Evolutionary conservation across 2,329 filamentous ascomycete species (phyloP).

Genomic region (Lasiodiplodia citricola): DNA sequence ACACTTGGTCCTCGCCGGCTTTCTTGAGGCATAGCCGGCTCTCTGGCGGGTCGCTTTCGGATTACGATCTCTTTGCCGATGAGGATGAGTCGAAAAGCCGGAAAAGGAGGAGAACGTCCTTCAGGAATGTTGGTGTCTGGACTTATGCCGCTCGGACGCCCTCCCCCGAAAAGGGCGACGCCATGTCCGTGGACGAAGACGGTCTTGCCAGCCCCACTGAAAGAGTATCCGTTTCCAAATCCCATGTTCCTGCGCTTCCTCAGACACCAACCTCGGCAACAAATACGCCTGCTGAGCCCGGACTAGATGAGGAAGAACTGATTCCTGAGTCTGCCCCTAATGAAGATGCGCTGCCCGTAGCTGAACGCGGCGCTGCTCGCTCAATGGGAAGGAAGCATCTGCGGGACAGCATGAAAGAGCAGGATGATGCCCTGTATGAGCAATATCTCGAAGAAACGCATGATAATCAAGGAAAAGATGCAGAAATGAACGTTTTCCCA

Average conservation of each 20-base stretch:
- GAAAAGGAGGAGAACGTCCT: conserved; percentile 74
- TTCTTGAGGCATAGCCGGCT: conserved; percentile 72
- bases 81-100: conserved; percentile 69
- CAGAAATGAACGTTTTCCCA: conserved; percentile 31
- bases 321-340: background rate
- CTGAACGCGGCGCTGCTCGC: background rate
- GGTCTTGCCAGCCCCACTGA: conserved; percentile 3
- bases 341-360: background rate
- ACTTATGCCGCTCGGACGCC: conserved; percentile 73
- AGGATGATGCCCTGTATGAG: conserved; percentile 18
- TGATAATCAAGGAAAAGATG: conserved; percentile 33
- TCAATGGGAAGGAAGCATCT: background rate
- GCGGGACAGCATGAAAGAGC: background rate
- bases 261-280: conserved; percentile 11
- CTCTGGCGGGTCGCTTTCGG: conserved; percentile 71
- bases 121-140: conserved; percentile 73
- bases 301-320: conserved; percentile 3
- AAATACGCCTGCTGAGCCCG: background rate
- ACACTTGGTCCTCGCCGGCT: conserved; percentile 76
- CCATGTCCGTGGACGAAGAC: conserved; percentile 8
- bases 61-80: conserved; percentile 70
- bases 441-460: conserved; percentile 4
- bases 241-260: background rate
- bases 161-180: conserved; percentile 65
- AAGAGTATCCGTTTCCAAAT: background rate